Evolutionary conservation across 768 basidiomycete genomes (phyloP).

Genomic region (Kwoniella heveanensis): DNA sequence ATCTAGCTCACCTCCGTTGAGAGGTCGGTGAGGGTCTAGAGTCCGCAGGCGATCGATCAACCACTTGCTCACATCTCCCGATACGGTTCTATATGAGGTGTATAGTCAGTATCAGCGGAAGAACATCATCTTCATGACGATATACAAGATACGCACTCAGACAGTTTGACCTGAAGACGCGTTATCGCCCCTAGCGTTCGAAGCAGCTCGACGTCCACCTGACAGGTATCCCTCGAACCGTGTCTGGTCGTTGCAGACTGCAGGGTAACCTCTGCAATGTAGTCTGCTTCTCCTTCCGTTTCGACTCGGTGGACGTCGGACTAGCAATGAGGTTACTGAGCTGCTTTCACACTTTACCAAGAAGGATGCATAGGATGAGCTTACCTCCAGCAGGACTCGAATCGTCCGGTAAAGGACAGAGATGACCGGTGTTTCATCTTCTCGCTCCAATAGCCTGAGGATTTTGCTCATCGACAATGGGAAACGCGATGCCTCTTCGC

Average conservation of each 20-base stretch:
- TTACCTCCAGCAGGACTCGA: conserved; percentile 24
- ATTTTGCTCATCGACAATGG: conserved; percentile 41
- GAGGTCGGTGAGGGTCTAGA: not conserved
- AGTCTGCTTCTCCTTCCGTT: conserved; percentile 27
- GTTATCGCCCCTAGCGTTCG: not conserved
- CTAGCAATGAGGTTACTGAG: too few species aligned
- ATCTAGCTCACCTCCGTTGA: conserved; percentile 19
- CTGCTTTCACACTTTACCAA: too few species aligned
- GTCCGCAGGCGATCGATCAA: not conserved
- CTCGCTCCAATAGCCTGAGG: not conserved
- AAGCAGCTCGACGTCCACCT: conserved; percentile 16
- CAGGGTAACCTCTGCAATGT: conserved; percentile 28
- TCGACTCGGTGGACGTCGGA: conserved; percentile 20
- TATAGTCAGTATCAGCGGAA: not conserved
- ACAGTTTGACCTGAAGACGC: not conserved
- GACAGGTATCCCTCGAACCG: too few species aligned
- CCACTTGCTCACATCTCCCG: conserved; percentile 1
- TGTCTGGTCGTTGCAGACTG: too few species aligned
- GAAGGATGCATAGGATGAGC: not conserved
- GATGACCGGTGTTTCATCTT: conserved; percentile 19
- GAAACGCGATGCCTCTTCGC: conserved; percentile 15
- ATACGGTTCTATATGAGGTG: not conserved
- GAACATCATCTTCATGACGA: too few species aligned
- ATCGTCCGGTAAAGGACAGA: conserved; percentile 27
- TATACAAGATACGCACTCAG: not conserved